Conservation (phyloP, 495 filamentous ascomycete genomes). For the Lophium mytilinum region DNA sequence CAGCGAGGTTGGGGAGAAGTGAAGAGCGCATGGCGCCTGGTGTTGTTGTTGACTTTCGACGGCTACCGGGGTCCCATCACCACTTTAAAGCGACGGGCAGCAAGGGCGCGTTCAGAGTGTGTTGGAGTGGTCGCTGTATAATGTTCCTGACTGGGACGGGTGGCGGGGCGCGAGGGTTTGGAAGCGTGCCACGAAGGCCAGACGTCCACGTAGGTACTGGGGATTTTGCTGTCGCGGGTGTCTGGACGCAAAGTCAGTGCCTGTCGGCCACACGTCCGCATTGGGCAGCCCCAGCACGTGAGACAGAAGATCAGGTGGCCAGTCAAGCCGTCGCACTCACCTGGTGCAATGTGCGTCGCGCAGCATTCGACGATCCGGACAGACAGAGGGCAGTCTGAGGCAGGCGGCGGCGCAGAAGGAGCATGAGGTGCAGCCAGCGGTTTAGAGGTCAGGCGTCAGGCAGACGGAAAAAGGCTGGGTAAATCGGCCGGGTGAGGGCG, state of each 20-base stretch:
- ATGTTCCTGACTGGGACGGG: slow-evolving; percentile 11
- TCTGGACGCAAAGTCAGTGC: slow-evolving; percentile 12
- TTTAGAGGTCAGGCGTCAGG: neutral
- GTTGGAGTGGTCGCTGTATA: slow-evolving; percentile 10
- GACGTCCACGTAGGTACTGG: slow-evolving; percentile 25
- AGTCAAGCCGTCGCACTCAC: neutral
- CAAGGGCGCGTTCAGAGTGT: neutral
- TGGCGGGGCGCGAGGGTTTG: slow-evolving; percentile 23
- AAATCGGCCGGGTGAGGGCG: neutral
- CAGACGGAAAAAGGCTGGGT: neutral
- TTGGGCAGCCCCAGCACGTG: slow-evolving; percentile 16
- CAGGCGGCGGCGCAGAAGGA: too few species aligned
- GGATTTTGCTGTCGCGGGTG: slow-evolving; percentile 11
- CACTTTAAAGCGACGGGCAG: slow-evolving; percentile 12
- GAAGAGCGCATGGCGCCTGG: slow-evolving; percentile 15
- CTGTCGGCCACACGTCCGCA: neutral
- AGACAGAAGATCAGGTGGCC: slow-evolving; percentile 4
- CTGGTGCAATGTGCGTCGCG: neutral
- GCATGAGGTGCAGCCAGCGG: neutral
- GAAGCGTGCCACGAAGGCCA: slow-evolving; percentile 24
- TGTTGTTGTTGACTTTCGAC: slow-evolving; percentile 3
- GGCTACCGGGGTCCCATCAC: slow-evolving; percentile 25
- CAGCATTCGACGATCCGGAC: neutral
- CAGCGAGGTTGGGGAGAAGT: slow-evolving; percentile 22
- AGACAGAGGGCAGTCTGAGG: neutral